phyloP scores from a whole-genome alignment of 129 eudicot species.

The Tagetes erecta region DNA sequence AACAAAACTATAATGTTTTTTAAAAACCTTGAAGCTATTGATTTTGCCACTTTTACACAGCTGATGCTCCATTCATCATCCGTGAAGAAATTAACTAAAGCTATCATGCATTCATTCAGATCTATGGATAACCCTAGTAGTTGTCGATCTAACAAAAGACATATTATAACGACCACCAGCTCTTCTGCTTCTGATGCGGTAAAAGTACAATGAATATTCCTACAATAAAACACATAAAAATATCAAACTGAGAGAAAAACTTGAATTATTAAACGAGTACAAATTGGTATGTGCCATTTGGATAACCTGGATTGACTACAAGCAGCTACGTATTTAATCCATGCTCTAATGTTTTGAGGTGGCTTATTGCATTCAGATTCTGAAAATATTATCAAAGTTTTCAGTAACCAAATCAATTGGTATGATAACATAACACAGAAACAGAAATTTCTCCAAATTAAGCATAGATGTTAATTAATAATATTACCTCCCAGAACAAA shows the following conservation, averaged over 20 bases:
- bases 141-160: conserved; percentile 64
- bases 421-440: background rate
- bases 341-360: conserved; percentile 74
- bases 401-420: conserved; percentile 14
- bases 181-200: conserved; percentile 72
- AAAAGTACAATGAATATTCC: conserved; percentile 49
- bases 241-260: conserved; percentile 6
- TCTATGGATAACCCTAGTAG: conserved; percentile 57
- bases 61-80: conserved; percentile 69
- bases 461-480: background rate
- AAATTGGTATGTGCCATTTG: conserved; percentile 3
- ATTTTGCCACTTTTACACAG: conserved; percentile 53
- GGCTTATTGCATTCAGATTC: conserved; percentile 51
- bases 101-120: conserved; percentile 52
- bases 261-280: background rate
- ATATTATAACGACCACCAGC: conserved; percentile 40
- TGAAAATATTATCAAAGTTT: conserved; percentile 26
- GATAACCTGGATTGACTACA: conserved; percentile 66
- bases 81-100: conserved; percentile 55
- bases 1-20: conserved; percentile 16
- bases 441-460: background rate
- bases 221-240: conserved; percentile 30
- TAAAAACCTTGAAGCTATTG: conserved; percentile 68
- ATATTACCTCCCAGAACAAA: conserved; percentile 49
- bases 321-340: conserved; percentile 68